Conservation (phyloP, 2,329 filamentous ascomycete genomes). For the Xylariaceae sp. region DNA sequence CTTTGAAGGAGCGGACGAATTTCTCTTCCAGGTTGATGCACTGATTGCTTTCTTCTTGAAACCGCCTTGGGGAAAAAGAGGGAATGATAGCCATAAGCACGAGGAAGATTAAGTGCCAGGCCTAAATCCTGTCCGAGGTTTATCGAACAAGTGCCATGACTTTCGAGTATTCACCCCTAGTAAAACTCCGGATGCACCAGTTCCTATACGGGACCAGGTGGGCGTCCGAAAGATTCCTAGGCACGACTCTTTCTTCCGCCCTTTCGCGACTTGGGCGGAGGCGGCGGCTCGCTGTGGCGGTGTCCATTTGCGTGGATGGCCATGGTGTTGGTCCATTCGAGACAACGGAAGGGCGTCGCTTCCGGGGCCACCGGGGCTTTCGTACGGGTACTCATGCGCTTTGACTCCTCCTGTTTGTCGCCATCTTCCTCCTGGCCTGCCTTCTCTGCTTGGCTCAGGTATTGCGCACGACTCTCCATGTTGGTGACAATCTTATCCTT, state of each 20-base stretch:
- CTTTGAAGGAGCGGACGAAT: too few species aligned
- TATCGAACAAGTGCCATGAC: background rate
- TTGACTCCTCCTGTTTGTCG: conserved; percentile 35
- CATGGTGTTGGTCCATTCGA: conserved; percentile 52
- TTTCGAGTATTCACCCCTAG: background rate
- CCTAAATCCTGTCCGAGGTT: background rate
- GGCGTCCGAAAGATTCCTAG: conserved; percentile 1
- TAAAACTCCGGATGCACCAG: background rate
- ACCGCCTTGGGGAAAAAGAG: background rate
- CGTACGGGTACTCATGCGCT: conserved; percentile 44
- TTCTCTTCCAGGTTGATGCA: background rate
- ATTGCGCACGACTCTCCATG: conserved; percentile 74
- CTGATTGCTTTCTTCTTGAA: background rate
- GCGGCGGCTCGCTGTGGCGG: conserved; percentile 51
- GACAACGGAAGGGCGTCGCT: conserved; percentile 43
- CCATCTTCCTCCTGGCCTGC: conserved; percentile 30
- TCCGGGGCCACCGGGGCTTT: conserved; percentile 45
- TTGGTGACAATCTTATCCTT: conserved; percentile 69
- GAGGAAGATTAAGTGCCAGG: background rate
- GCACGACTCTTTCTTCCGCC: conserved; percentile 41
- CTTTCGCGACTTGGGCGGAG: conserved; percentile 47
- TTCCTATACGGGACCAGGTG: background rate
- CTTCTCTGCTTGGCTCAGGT: conserved; percentile 50
- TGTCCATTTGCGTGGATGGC: conserved; percentile 54
- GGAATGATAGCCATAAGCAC: background rate